Base-by-base conservation (phyloP, 306 rosid species). In the Argentina anserina region DNA sequence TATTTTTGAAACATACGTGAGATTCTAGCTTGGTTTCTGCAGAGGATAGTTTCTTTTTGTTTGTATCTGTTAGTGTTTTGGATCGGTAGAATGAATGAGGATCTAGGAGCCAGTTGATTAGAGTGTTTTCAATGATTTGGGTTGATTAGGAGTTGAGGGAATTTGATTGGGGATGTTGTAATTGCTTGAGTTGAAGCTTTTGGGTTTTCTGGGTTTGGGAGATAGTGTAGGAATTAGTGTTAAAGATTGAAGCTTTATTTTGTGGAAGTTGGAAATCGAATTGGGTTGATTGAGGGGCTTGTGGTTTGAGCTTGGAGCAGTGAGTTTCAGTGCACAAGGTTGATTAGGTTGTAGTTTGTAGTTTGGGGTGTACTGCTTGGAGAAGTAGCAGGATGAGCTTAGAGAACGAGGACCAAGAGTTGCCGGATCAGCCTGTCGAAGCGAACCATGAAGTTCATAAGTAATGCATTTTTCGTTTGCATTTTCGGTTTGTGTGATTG, bases 371-470 rank as follows among this genome's bases (percentile, higher is more conserved):
- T 65, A 70, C 25, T 75, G 79, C 34, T 76, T 33, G 36, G 36
- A 0, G 1, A 33, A 81, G 81, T 69, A 41, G 60, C 86, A 86
- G 58, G 87, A 95, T 95, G 99, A 90, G 90, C 84, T 80, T 78
- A 42, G 91, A 78, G 85, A 88, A 61, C 36, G 90, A 84, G 65
- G 90, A 81, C 29, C 75, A 73, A 20, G 76, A 36, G 72, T 78
- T 64, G 53, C 47, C 74, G 77, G 86, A 81, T 73, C 86, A 84
- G 69, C 75, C 75, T 43, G 52, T 83, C 26, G 77, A 73, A 37
- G 45, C 65, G 74, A 79, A 80, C 75, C 84, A 79, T 17, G 95
- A 85, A 83, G 65, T 65, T 36, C 83, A 76, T 42, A 87, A 84
- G 97, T 94, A 94, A 81, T 65, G 9, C 6, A 31, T 43, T 72